Conservation (phyloP, 2,329 filamentous ascomycete genomes). For the Septoria petroselini region DNA sequence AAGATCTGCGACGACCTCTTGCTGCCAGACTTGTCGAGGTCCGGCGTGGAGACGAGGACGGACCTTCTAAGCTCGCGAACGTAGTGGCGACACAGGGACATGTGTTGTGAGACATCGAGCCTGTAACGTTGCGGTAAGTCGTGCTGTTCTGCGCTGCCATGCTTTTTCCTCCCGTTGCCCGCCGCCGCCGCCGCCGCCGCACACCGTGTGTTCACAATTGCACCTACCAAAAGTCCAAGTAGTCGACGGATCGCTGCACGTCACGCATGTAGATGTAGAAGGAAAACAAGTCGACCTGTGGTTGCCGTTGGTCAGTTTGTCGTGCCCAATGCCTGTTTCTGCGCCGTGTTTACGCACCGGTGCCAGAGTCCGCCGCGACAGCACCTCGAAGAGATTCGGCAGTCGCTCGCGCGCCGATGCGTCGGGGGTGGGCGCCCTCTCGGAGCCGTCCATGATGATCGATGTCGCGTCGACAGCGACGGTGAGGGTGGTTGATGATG, state of each 20-base stretch:
- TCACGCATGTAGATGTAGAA: conserved; percentile 99
- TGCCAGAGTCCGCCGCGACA: conserved; percentile 88
- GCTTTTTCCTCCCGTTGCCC: not conserved
- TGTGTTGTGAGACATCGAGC: conserved; percentile 99
- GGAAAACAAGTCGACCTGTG: conserved; percentile 81
- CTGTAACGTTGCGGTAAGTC: conserved; percentile 47
- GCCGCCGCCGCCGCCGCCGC: not conserved
- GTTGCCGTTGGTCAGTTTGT: conserved; percentile 13
- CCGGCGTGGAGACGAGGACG: conserved; percentile 87
- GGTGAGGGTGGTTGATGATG: not conserved
- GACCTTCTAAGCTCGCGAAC: conserved; percentile 92
- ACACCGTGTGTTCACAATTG: not conserved
- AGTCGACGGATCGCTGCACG: conserved; percentile 95
- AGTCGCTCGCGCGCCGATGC: conserved; percentile 67
- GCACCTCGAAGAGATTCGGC: conserved; percentile 91
- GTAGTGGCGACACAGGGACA: conserved; percentile 95
- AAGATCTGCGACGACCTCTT: conserved; percentile 81
- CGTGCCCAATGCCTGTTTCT: not conserved
- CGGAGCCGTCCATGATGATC: conserved; percentile 28
- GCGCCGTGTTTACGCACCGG: conserved; percentile 46
- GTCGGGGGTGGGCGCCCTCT: conserved; percentile 34
- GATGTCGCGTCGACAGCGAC: conserved; percentile 6
- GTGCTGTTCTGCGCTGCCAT: not conserved
- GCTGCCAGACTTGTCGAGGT: conserved; percentile 72
- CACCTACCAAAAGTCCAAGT: conserved; percentile 91